Percentiles rank a stretch among this genome's conserved stretches.
These are phyloP conservation scores for Ceratocystis variospora DNA, from an alignment of 2,329 filamentous ascomycete genomes.

Conservation along the genomic window DNA sequence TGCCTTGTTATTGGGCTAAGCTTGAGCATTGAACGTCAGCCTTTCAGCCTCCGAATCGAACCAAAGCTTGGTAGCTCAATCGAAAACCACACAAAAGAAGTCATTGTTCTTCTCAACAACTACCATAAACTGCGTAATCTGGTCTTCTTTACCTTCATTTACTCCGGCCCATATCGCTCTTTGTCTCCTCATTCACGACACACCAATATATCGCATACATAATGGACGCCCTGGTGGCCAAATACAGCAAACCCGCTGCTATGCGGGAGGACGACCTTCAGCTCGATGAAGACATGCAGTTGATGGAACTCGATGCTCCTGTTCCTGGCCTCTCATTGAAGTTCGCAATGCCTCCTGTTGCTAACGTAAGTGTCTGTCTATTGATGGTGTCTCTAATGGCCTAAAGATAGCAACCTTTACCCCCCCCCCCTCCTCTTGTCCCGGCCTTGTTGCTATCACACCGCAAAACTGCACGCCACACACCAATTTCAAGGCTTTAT, in stretches of 20 bases:
- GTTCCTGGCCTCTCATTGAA: conserved; percentile 71
- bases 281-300: conserved; percentile 60
- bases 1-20: background rate
- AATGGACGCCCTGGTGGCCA: conserved; percentile 90
- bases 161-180: conserved; percentile 8
- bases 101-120: background rate
- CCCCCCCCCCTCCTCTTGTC: background rate
- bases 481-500: background rate
- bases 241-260: conserved; percentile 70
- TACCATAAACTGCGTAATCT: background rate
- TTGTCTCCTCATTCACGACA: background rate
- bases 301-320: conserved; percentile 45
- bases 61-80: background rate
- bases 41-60: background rate
- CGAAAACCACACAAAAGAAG: background rate
- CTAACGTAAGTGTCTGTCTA: conserved; percentile 49
- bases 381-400: background rate
- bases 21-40: conserved; percentile 10
- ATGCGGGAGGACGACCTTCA: conserved; percentile 57
- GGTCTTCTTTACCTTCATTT: background rate
- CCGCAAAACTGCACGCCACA: background rate
- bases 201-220: conserved; percentile 21
- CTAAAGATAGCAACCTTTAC: conserved; percentile 18
- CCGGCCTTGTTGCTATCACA: conserved; percentile 3
- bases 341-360: conserved; percentile 87